phyloP scores from a whole-genome alignment of 768 basidiomycete species.

The Termitomyces sp. region DNA sequence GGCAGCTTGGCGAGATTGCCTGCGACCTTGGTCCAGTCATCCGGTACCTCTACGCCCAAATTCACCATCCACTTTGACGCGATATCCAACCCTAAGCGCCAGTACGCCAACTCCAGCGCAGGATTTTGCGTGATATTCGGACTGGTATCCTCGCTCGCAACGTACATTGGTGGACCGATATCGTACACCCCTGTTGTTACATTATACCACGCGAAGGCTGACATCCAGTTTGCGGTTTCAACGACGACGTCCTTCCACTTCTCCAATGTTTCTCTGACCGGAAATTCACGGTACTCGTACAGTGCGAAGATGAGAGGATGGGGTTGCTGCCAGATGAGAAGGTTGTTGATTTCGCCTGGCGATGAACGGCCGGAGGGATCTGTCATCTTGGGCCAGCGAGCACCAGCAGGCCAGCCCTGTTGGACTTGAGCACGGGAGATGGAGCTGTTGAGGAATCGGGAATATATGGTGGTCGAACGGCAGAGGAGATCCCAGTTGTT shows the following conservation, averaged over 20 bases:
- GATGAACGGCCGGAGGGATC: constrained; percentile 55
- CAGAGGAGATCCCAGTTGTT: constrained; percentile 54
- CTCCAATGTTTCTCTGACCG: constrained; percentile 32
- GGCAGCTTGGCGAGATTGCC: constrained; percentile 48
- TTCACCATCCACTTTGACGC: constrained; percentile 46
- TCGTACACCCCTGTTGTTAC: constrained; percentile 43
- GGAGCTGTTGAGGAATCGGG: constrained; percentile 43
- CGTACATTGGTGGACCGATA: constrained; percentile 57
- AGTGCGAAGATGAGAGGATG: constrained; percentile 57
- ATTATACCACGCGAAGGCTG: constrained; percentile 51
- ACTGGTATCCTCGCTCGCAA: constrained; percentile 53
- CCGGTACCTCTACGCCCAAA: constrained; percentile 37
- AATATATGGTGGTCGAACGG: constrained; percentile 40
- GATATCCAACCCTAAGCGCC: constrained; percentile 45
- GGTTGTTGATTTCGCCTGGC: constrained; percentile 59
- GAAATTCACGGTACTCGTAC: constrained; percentile 50
- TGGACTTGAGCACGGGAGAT: constrained; percentile 46
- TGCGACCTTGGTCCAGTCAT: constrained; percentile 40
- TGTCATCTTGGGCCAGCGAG: constrained; percentile 63
- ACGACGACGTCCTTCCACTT: constrained; percentile 51
- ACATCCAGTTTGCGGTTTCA: constrained; percentile 60
- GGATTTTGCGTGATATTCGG: constrained; percentile 54
- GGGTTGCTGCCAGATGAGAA: constrained; percentile 61
- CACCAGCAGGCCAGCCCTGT: constrained; percentile 50
- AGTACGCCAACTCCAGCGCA: constrained; percentile 57